These are phyloP conservation scores for Aspergillus neoniger DNA, from an alignment of 2,329 filamentous ascomycete species.

Conservation along the genomic window DNA sequence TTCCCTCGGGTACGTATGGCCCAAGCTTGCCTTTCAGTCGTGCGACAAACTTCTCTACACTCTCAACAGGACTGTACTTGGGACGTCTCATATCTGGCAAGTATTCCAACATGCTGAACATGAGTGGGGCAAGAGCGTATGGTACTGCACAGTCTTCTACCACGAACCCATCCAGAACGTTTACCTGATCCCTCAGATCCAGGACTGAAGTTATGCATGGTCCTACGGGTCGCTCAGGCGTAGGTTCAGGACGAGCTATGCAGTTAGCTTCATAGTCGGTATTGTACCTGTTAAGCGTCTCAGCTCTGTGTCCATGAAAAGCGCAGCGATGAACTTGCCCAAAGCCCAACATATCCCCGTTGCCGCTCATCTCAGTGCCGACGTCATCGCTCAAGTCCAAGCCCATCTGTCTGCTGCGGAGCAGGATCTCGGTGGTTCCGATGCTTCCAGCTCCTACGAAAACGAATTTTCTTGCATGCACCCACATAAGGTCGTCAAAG, in stretches of 20 bases:
- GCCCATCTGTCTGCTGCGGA: conserved; percentile 12
- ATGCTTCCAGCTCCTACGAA: conserved; percentile 50
- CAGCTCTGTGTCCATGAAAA: background rate
- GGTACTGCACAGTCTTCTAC: conserved; percentile 7
- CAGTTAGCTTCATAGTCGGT: conserved; percentile 3
- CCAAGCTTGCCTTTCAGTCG: conserved; percentile 37
- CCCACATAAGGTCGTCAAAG: conserved; percentile 4
- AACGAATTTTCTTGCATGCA: conserved; percentile 55
- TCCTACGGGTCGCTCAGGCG: background rate
- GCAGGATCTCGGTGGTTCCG: conserved; percentile 17
- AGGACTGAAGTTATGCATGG: conserved; percentile 8
- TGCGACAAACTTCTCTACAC: background rate
- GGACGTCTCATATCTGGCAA: background rate
- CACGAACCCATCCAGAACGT: conserved; percentile 4
- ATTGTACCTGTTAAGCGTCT: background rate
- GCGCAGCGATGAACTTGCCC: background rate
- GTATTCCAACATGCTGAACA: conserved; percentile 52
- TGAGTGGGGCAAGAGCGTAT: conserved; percentile 22
- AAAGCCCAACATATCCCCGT: conserved; percentile 12
- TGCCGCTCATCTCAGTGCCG: conserved; percentile 13
- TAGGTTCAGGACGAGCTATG: conserved; percentile 29
- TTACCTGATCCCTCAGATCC: conserved; percentile 3
- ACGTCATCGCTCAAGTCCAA: conserved; percentile 4
- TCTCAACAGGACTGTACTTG: background rate
- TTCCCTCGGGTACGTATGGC: conserved; percentile 58